phyloP scores from a whole-genome alignment of 805 yeast genomes.

The Wickerhamomyces ciferrii region DNA sequence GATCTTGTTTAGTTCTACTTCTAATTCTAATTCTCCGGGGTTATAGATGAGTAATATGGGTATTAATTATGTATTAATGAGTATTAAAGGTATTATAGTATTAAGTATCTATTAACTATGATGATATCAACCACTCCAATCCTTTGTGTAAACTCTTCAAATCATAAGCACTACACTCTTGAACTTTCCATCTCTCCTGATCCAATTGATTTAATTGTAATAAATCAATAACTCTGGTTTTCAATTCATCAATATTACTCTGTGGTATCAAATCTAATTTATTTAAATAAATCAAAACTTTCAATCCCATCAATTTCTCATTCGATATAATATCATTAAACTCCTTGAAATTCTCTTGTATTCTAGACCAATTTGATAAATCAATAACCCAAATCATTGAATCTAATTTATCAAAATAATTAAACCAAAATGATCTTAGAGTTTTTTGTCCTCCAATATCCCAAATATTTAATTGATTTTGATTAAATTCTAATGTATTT shows the following conservation, averaged over 20 bases:
- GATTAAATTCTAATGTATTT: conserved; percentile 42
- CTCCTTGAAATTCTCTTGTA: conserved; percentile 62
- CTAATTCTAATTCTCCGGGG: too few relatives aligned
- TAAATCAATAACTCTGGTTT: conserved; percentile 2
- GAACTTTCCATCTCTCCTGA: background rate
- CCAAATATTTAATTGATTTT: conserved; percentile 55
- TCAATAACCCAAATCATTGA: conserved; percentile 86
- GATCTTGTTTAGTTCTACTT: too few relatives aligned
- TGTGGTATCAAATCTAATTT: conserved; percentile 57
- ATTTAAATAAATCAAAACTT: conserved; percentile 65
- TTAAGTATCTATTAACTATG: too few relatives aligned
- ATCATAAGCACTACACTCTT: background rate
- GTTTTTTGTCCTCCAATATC: conserved; percentile 90
- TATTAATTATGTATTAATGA: too few relatives aligned
- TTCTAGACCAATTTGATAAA: conserved; percentile 49
- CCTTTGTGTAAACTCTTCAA: background rate
- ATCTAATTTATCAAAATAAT: conserved; percentile 79
- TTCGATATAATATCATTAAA: conserved; percentile 48
- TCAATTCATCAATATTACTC: conserved; percentile 11
- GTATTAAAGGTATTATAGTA: too few relatives aligned
- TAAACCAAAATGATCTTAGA: conserved; percentile 86
- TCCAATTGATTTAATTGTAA: conserved; percentile 4
- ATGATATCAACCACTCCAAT: background rate
- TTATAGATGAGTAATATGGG: too few relatives aligned
- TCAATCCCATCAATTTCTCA: conserved; percentile 65